A percentile compares a stretch with the other conserved stretches of the same genome.
phyloP scores from a whole-genome alignment of 345 rosid genomes.

The Citrus unshiu region DNA sequence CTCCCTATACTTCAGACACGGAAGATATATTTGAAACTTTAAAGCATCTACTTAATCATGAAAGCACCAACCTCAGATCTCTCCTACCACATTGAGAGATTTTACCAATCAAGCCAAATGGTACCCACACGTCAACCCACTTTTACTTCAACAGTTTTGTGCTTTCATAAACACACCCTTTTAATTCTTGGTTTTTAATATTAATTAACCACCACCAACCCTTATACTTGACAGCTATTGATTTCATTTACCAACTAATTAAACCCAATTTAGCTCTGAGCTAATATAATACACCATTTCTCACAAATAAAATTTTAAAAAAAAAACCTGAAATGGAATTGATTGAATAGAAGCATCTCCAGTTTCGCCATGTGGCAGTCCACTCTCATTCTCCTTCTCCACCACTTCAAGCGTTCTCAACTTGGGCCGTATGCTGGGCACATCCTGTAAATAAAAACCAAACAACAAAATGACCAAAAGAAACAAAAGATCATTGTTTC shows the following conservation, averaged over 20 bases:
- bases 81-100: not conserved
- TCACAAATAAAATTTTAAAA: not conserved
- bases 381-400: constrained; percentile 13
- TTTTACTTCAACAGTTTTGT: not conserved
- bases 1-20: not conserved
- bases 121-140: not conserved
- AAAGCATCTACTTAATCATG: not conserved
- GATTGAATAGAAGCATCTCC: constrained; percentile 57
- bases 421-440: constrained; percentile 46
- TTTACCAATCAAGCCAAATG: not conserved
- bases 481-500: not conserved
- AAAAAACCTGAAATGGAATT: constrained; percentile 70
- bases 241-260: not conserved
- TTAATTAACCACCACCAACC: not conserved
- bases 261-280: not conserved
- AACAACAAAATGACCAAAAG: not conserved
- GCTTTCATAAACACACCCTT: no score
- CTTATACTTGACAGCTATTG: not conserved
- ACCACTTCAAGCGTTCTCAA: constrained; percentile 51
- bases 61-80: not conserved
- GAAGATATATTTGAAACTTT: not conserved
- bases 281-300: not conserved
- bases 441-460: constrained; percentile 40
- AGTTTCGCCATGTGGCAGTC: constrained; percentile 54
- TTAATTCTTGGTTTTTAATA: not conserved